Evolutionary conservation across 257 asterid species (phyloP).

Genomic region (Solanum boliviense): DNA sequence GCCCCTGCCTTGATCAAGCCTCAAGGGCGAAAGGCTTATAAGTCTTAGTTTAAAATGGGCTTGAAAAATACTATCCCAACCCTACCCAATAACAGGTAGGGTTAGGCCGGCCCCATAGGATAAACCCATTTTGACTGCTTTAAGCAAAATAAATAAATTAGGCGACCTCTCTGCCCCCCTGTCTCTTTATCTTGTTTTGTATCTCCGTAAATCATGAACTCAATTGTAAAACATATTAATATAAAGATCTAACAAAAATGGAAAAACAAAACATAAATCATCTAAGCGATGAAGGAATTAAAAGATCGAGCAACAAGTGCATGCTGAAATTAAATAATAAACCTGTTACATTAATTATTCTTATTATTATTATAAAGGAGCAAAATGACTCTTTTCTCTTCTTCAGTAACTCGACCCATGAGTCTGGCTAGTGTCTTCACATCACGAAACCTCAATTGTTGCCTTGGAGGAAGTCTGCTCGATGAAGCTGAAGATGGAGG

Average conservation of each 20-base stretch:
- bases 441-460: not conserved
- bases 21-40: too few relatives aligned
- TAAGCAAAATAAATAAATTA: not conserved
- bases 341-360: not conserved
- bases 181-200: too few relatives aligned
- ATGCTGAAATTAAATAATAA: not conserved
- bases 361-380: not conserved
- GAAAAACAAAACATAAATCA: too few relatives aligned
- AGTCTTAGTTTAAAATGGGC: too few relatives aligned
- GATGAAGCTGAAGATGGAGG: not conserved
- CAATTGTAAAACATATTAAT: too few relatives aligned
- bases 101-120: too few relatives aligned
- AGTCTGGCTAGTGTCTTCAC: not conserved
- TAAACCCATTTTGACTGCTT: too few relatives aligned
- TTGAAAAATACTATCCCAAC: too few relatives aligned
- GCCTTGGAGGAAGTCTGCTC: not conserved
- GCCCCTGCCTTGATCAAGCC: too few relatives aligned
- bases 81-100: too few relatives aligned
- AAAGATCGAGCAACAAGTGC: not conserved
- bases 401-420: not conserved
- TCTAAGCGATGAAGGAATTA: not conserved
- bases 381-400: not conserved
- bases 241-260: too few relatives aligned
- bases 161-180: not conserved
- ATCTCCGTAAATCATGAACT: too few relatives aligned